Conservation (phyloP, 805 yeast species). For the Wickerhamiella lipophila region DNA sequence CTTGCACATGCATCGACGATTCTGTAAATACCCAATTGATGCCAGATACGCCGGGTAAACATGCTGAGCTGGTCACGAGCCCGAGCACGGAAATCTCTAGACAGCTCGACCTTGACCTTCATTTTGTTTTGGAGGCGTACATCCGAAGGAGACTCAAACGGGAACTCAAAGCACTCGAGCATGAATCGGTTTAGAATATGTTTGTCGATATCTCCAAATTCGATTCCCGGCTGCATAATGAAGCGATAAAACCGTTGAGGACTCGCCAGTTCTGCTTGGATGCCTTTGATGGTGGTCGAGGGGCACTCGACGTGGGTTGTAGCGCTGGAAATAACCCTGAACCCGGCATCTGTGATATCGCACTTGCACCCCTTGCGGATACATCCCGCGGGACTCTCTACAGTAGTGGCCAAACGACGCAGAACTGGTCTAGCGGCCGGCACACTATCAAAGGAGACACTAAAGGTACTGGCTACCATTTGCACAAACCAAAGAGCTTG, state of each 20-base stretch:
- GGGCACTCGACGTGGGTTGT: conserved; percentile 11
- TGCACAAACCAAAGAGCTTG: too few species aligned
- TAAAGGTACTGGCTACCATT: background rate
- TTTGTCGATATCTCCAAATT: conserved; percentile 13
- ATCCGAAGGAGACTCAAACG: conserved; percentile 15
- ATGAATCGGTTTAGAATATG: conserved; percentile 15
- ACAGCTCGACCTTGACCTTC: conserved; percentile 10
- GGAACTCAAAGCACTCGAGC: conserved; percentile 19
- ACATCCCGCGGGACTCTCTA: conserved; percentile 3
- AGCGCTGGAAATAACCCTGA: background rate
- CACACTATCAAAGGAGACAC: background rate
- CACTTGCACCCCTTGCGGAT: conserved; percentile 8
- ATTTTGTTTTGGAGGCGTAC: conserved; percentile 3
- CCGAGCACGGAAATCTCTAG: background rate
- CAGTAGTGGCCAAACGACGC: conserved; percentile 3
- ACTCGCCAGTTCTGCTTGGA: conserved; percentile 3
- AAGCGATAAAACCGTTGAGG: conserved; percentile 14
- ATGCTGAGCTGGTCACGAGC: background rate
- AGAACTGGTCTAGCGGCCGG: background rate
- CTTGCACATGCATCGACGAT: background rate
- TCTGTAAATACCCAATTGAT: background rate
- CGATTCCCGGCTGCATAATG: conserved; percentile 14
- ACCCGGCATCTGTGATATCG: conserved; percentile 3
- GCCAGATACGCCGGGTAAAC: background rate
- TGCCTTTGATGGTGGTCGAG: background rate